Evolutionary conservation across 164 flowering plant species (phyloP).

Genomic region (Liquidambar formosana): DNA sequence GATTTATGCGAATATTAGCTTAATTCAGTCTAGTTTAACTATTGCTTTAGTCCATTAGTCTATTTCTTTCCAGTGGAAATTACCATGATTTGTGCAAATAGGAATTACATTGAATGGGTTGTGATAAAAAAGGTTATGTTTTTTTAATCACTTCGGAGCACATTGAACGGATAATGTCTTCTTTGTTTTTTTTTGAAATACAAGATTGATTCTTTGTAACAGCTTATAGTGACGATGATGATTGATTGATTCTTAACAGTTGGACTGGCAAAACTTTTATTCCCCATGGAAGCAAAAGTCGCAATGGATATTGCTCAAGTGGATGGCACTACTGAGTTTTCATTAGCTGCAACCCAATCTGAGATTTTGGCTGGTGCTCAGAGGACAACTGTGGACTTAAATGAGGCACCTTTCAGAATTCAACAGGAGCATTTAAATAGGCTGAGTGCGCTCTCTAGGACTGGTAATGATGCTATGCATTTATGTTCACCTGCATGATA

Average conservation of each 20-base stretch:
- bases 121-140: neutral
- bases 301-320: slow-evolving; percentile 89
- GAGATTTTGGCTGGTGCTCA: slow-evolving; percentile 30
- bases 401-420: slow-evolving; percentile 72
- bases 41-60: too few relatives aligned
- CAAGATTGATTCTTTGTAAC: neutral
- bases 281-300: slow-evolving; percentile 84
- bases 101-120: neutral
- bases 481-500: neutral
- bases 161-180: too few relatives aligned
- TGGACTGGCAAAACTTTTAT: slow-evolving; percentile 71
- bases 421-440: slow-evolving; percentile 72
- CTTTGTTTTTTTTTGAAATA: too few relatives aligned
- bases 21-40: neutral
- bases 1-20: neutral
- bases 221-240: neutral
- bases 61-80: neutral
- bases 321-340: slow-evolving; percentile 65
- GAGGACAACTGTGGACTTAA: slow-evolving; percentile 59
- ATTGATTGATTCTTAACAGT: slow-evolving; percentile 37
- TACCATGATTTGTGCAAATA: too few relatives aligned
- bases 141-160: too few relatives aligned
- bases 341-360: slow-evolving; percentile 24
- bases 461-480: slow-evolving; percentile 46
- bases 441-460: slow-evolving; percentile 70